A percentile compares a stretch with the other conserved stretches of the same genome.
phyloP scores from a whole-genome alignment of 2,329 filamentous ascomycete species.

The Verticillium albo-atrum region DNA sequence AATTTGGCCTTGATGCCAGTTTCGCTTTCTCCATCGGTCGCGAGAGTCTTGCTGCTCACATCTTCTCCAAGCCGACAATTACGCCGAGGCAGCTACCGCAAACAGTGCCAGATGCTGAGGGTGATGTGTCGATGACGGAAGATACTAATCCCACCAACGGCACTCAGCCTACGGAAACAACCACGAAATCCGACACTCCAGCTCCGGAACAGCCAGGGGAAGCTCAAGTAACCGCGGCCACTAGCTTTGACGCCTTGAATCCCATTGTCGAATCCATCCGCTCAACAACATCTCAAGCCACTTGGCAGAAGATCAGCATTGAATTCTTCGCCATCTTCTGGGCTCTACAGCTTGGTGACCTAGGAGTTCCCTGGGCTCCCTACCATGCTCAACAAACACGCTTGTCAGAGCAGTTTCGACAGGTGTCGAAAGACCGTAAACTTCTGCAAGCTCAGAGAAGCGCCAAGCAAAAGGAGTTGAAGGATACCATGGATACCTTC shows the following conservation, averaged over 20 bases:
- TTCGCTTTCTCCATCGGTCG: conserved; percentile 84
- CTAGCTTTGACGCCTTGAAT: conserved; percentile 56
- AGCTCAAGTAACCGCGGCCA: not conserved
- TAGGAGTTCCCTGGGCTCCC: conserved; percentile 69
- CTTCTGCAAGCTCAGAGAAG: conserved; percentile 70
- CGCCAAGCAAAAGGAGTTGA: conserved; percentile 63
- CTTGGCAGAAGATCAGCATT: conserved; percentile 67
- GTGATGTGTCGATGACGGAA: conserved; percentile 50
- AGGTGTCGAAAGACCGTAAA: conserved; percentile 65
- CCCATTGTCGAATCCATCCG: conserved; percentile 68
- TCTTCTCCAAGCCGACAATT: conserved; percentile 33
- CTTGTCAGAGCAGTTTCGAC: conserved; percentile 61
- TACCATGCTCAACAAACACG: conserved; percentile 74
- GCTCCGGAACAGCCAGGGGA: not conserved
- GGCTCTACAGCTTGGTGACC: conserved; percentile 79
- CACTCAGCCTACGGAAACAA: conserved; percentile 20
- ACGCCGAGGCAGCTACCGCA: conserved; percentile 17
- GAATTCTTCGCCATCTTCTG: conserved; percentile 90
- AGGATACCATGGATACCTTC: conserved; percentile 64
- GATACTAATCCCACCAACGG: conserved; percentile 2
- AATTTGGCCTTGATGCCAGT: conserved; percentile 74
- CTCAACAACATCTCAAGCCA: conserved; percentile 53
- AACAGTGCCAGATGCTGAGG: conserved; percentile 43
- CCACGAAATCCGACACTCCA: conserved; percentile 20
- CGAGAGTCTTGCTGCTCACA: conserved; percentile 64